Percentiles rank a stretch among this genome's conserved stretches.
These are phyloP conservation scores for Xylariaceae sp. DNA, from an alignment of 2,329 filamentous ascomycete genomes.

Conservation along the genomic window DNA sequence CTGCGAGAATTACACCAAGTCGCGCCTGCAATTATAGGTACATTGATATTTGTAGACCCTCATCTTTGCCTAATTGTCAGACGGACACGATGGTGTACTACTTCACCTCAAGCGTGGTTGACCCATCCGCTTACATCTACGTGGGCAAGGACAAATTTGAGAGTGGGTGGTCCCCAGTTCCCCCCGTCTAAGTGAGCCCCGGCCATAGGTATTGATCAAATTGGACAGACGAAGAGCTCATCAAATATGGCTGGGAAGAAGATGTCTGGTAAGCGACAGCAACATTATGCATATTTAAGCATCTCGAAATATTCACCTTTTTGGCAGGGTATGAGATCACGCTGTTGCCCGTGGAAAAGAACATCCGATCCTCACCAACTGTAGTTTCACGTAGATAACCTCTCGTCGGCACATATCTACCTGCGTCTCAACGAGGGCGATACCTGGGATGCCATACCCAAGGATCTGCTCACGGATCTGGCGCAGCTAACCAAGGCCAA, in stretches of 20 bases:
- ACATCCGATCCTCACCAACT: too few relatives aligned
- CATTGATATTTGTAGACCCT: not conserved
- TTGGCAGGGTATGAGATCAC: constrained; percentile 25
- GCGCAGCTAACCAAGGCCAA: constrained; percentile 99
- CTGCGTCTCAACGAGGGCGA: constrained; percentile 75
- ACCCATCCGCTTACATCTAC: constrained; percentile 83
- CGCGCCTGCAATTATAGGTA: not conserved
- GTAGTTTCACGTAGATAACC: constrained; percentile 95
- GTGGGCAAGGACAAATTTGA: constrained; percentile 99
- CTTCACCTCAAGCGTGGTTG: constrained; percentile 81
- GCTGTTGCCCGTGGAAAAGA: not conserved
- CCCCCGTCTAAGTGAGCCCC: constrained; percentile 9
- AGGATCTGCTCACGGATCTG: constrained; percentile 74
- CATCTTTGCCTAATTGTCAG: not conserved
- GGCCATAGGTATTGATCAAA: constrained; percentile 8
- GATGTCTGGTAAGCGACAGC: constrained; percentile 73
- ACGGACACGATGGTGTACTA: constrained; percentile 82
- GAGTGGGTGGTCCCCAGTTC: constrained; percentile 55
- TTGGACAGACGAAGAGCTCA: constrained; percentile 83
- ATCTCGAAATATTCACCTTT: constrained; percentile 3
- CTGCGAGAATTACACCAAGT: not conserved
- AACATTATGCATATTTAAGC: not conserved
- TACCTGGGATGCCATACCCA: constrained; percentile 76
- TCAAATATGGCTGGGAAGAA: constrained; percentile 89
- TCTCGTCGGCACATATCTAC: constrained; percentile 95